These are phyloP conservation scores for Metarhizium anisopliae DNA, from an alignment of 2,329 filamentous ascomycete genomes.

Conservation along the genomic window DNA sequence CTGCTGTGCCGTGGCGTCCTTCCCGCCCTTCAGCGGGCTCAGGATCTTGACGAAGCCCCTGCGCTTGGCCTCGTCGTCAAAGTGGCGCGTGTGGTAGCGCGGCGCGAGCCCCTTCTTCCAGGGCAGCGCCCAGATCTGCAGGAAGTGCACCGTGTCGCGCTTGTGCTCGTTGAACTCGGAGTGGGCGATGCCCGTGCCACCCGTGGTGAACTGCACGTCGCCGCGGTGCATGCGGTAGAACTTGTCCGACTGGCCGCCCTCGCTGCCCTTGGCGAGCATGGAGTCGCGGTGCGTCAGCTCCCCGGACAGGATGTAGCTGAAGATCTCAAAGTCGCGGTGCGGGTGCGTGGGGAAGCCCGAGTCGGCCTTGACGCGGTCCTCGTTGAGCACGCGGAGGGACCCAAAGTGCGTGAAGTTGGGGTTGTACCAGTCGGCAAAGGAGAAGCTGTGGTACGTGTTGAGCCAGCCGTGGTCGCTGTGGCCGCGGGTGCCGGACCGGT, in stretches of 20 bases:
- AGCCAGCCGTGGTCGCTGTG: slow-evolving; percentile 82
- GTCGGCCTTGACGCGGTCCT: slow-evolving; percentile 68
- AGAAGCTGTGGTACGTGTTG: slow-evolving; percentile 79
- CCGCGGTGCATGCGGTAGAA: slow-evolving; percentile 67
- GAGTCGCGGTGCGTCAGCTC: slow-evolving; percentile 83
- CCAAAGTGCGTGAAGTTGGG: slow-evolving; percentile 62
- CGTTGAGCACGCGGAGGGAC: slow-evolving; percentile 74
- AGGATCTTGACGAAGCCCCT: slow-evolving; percentile 66
- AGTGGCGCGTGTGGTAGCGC: slow-evolving; percentile 66
- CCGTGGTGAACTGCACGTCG: slow-evolving; percentile 84
- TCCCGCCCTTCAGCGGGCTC: slow-evolving; percentile 61
- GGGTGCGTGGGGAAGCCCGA: slow-evolving; percentile 78
- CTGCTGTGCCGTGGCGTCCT: slow-evolving; percentile 49
- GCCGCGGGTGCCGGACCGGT: slow-evolving; percentile 62
- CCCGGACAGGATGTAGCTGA: slow-evolving; percentile 76
- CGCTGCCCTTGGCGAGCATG: slow-evolving; percentile 64
- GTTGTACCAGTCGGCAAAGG: slow-evolving; percentile 65
- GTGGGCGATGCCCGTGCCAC: slow-evolving; percentile 73
- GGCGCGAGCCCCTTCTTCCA: slow-evolving; percentile 66
- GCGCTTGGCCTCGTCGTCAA: slow-evolving; percentile 63
- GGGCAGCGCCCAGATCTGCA: slow-evolving; percentile 83
- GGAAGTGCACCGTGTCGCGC: slow-evolving; percentile 65
- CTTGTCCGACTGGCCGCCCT: slow-evolving; percentile 49
- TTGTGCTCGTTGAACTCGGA: slow-evolving; percentile 73
- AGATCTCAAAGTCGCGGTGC: slow-evolving; percentile 84